Base-by-base conservation (phyloP, 768 basidiomycete species). In the Mycena albidolilacea region DNA sequence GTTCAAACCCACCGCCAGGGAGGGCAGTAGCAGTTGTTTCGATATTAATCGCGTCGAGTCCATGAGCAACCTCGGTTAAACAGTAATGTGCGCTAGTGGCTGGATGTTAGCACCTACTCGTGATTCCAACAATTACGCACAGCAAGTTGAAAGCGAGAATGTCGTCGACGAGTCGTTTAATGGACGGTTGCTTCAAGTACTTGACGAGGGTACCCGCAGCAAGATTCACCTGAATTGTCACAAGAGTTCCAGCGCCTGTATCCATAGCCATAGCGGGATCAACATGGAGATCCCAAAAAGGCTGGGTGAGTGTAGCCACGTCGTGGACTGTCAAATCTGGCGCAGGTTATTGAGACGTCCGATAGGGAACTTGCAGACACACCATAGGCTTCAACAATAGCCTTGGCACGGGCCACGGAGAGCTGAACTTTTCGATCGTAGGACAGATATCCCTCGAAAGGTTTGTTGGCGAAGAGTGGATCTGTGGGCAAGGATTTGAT, bases 1-100 rank as follows among this genome's bases (percentile, higher is more conserved):
- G 85, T 54, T 89, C 82, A 71, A 87, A 90, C 2, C 58, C 58
- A 3, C 90, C 90, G 69, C 86, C 81, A 3, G 80, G 62, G 1
- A 85, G 87, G 69, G 84, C 84, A 0, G 87, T 89, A 12, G 89
- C 90, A 15, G 89, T 91, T 8, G 90, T 91, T 78, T 91, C 90
- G 11, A 90, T 85, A 75, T 91, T 89, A 75, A 88, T 86, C 1
- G 89, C 86, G 58, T 90, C 90, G n/a, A 91, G 79, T 15, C 89
- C 90, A 70, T 91, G 90, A 1, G 88, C 90, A 10, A 72, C 58
- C 15, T 72, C 71, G 21, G 71, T 62, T 21, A 71, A 38, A n/a
- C 57, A 61, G n/a, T 50, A 71, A 14, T 71, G 70, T 2, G 57
- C 55, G 17, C 70, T 71, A 35, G 8, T 30, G 30, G 30, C 30